A percentile compares a stretch with the other conserved stretches of the same genome.
These are phyloP conservation scores for Daucus carota DNA, from an alignment of 129 eudicot genomes.

Conservation along the genomic window DNA sequence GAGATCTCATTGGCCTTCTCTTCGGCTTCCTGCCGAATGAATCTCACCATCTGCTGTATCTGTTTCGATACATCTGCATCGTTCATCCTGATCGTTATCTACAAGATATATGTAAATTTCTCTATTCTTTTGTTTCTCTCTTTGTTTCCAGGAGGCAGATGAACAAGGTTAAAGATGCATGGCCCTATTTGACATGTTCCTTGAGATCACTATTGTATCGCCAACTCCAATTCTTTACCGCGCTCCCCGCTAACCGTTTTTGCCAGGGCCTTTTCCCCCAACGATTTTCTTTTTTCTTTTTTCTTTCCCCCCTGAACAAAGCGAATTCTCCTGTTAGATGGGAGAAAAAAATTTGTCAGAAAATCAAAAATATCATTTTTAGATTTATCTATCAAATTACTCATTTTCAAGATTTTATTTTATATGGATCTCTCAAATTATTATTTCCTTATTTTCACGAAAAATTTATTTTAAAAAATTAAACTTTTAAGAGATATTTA, in stretches of 20 bases:
- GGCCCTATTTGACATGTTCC: not conserved
- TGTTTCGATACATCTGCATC: slow-evolving; percentile 59
- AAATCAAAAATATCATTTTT: no score
- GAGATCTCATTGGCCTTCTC: slow-evolving; percentile 69
- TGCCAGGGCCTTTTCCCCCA: no score
- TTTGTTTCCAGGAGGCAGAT: not conserved
- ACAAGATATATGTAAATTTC: not conserved
- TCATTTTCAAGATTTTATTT: no score
- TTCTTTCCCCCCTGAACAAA: no score
- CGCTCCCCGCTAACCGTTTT: not conserved
- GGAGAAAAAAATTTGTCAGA: no score
- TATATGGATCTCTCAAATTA: no score
- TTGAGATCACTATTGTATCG: not conserved
- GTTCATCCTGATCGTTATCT: slow-evolving; percentile 24
- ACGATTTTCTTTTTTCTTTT: no score
- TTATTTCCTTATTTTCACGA: no score
- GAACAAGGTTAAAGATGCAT: not conserved
- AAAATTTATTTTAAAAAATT: no score
- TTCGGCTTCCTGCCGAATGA: slow-evolving; percentile 64
- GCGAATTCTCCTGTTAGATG: no score
- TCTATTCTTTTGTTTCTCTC: not conserved
- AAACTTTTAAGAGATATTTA: no score
- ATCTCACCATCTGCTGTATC: slow-evolving; percentile 59
- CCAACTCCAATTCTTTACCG: not conserved
- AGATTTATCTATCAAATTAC: no score